Percentiles rank a stretch among this genome's conserved stretches.
Conservation (phyloP, 2,329 filamentous ascomycete species). For the Colletotrichum australisinense region DNA sequence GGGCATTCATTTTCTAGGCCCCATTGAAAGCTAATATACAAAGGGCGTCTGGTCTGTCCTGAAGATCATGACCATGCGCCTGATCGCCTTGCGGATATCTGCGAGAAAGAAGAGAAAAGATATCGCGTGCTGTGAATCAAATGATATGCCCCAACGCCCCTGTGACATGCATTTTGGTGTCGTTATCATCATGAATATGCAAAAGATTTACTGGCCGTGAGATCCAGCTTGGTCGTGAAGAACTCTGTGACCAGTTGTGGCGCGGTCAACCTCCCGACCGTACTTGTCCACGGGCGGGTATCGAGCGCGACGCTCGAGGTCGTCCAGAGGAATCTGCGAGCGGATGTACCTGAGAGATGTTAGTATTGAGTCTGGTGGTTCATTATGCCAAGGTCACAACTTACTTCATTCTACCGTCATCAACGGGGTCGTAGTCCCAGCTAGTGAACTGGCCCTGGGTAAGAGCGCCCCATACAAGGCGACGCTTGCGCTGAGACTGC, state of each 20-base stretch:
- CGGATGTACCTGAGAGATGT: constrained; percentile 78
- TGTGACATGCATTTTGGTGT: constrained; percentile 21
- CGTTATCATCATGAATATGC: constrained; percentile 24
- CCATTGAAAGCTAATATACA: constrained; percentile 1
- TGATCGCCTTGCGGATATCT: constrained; percentile 20
- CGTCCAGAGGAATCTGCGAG: constrained; percentile 82
- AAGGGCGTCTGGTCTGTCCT: neutral
- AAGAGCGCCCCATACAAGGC: constrained; percentile 83
- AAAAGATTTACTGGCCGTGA: constrained; percentile 50
- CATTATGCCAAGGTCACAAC: constrained; percentile 40
- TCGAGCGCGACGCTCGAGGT: constrained; percentile 80
- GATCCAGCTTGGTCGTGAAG: constrained; percentile 57
- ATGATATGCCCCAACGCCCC: constrained; percentile 15
- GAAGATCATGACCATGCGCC: constrained; percentile 18
- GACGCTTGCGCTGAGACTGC: constrained; percentile 80
- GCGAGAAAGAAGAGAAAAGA: constrained; percentile 6
- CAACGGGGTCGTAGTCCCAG: constrained; percentile 87
- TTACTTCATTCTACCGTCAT: constrained; percentile 75
- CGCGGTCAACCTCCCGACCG: constrained; percentile 58
- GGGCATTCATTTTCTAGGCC: neutral
- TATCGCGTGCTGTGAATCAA: neutral
- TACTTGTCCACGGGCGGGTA: constrained; percentile 74
- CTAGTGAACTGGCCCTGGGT: constrained; percentile 79
- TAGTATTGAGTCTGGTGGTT: constrained; percentile 48
- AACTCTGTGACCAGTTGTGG: constrained; percentile 39